A percentile compares a stretch with the other conserved stretches of the same genome.
These are phyloP conservation scores for Colletotrichum endophyticum DNA, from an alignment of 2,329 filamentous ascomycete species.

Conservation along the genomic window DNA sequence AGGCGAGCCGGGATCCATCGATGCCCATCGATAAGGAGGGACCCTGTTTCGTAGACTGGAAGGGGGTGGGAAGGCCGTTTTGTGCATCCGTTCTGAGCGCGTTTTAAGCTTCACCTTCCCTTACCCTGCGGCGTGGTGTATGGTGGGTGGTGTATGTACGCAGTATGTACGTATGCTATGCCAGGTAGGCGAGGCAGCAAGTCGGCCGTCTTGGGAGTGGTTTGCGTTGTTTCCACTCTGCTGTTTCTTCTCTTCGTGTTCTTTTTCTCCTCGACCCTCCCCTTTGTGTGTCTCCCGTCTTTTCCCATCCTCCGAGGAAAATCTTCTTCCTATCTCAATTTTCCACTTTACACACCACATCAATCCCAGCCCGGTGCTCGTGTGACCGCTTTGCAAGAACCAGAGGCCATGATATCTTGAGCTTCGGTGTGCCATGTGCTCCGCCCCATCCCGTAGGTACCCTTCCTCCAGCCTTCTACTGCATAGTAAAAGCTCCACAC, in stretches of 20 bases:
- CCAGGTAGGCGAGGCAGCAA: neutral
- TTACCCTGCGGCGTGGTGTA: conserved; percentile 3
- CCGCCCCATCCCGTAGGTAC: conserved; percentile 10
- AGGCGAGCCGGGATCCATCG: conserved; percentile 4
- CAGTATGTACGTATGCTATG: neutral
- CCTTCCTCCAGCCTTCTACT: conserved; percentile 7
- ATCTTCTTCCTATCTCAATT: neutral
- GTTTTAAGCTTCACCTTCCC: conserved; percentile 18
- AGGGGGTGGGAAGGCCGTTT: conserved; percentile 9
- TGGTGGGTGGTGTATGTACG: neutral
- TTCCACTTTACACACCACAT: neutral
- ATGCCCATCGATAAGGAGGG: conserved; percentile 10
- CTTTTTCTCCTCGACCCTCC: neutral
- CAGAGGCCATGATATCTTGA: conserved; percentile 15
- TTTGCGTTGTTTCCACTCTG: neutral
- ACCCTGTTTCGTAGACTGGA: conserved; percentile 9
- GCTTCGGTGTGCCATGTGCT: conserved; percentile 19
- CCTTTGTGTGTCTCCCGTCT: neutral
- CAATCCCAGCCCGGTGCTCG: neutral
- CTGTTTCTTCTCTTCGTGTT: neutral
- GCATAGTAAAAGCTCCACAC: conserved; percentile 1
- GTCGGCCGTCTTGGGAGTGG: neutral
- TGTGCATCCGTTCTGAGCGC: conserved; percentile 14
- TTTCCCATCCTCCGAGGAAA: neutral
- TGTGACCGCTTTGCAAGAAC: conserved; percentile 6